Evolutionary conservation across 75 land plant species (phyloP).

Genomic region (Ceratopteris richardii): DNA sequence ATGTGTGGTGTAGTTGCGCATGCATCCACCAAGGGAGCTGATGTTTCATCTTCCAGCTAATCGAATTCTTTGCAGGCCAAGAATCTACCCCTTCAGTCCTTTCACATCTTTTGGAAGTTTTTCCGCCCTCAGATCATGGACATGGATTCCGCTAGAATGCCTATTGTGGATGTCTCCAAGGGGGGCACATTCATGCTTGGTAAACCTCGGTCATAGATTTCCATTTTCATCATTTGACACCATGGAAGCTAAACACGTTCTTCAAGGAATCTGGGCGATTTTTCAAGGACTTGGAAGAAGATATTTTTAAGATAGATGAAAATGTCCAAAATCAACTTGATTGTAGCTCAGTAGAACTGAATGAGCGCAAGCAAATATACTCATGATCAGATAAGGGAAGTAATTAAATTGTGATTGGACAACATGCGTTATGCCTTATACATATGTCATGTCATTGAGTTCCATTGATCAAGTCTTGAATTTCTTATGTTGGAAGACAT

Average conservation of each 20-base stretch:
- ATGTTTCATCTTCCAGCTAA: not conserved
- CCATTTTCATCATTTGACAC: conserved; percentile 58
- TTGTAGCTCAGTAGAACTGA: too few species aligned
- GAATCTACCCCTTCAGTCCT: not conserved
- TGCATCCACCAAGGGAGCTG: not conserved
- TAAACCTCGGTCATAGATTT: conserved; percentile 53
- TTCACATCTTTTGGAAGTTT: not conserved
- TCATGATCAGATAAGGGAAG: too few species aligned
- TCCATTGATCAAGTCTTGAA: too few species aligned
- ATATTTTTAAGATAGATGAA: too few species aligned
- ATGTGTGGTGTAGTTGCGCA: not conserved
- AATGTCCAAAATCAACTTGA: too few species aligned
- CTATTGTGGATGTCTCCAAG: not conserved
- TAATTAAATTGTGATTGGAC: too few species aligned
- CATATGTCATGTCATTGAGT: too few species aligned
- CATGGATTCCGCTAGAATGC: not conserved
- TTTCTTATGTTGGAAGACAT: too few species aligned
- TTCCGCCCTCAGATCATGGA: not conserved
- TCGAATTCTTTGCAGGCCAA: not conserved
- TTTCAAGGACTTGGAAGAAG: conserved; percentile 44
- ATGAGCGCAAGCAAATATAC: too few species aligned
- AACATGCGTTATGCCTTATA: too few species aligned
- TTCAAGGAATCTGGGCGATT: conserved; percentile 51
- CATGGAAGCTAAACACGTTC: conserved; percentile 49
- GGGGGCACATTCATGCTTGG: not conserved